Conservation (phyloP, 2,329 filamentous ascomycete species). For the Cordyceps fumosorosea region DNA sequence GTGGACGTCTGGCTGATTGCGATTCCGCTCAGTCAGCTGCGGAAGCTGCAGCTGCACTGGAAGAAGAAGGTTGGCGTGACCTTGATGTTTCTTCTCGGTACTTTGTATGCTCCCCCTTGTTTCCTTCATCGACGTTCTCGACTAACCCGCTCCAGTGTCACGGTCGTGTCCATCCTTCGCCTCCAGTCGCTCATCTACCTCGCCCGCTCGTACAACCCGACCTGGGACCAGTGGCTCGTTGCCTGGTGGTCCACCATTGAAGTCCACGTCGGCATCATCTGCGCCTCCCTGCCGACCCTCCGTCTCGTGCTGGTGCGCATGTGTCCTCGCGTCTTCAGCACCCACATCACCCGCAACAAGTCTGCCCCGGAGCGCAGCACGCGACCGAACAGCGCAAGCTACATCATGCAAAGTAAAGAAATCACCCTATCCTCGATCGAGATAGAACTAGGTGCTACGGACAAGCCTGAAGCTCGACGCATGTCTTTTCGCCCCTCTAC, state of each 20-base stretch:
- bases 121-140: too few species aligned
- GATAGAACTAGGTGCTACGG: neutral
- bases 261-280: slow-evolving; percentile 21
- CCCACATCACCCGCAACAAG: slow-evolving; percentile 6
- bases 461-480: neutral
- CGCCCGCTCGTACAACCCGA: slow-evolving; percentile 20
- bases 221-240: slow-evolving; percentile 19
- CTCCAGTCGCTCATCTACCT: slow-evolving; percentile 19
- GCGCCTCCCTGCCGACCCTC: slow-evolving; percentile 21
- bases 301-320: slow-evolving; percentile 19
- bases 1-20: slow-evolving; percentile 47
- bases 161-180: slow-evolving; percentile 20
- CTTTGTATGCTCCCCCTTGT: slow-evolving; percentile 27
- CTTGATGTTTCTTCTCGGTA: slow-evolving; percentile 45
- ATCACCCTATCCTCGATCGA: neutral
- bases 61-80: slow-evolving; percentile 42
- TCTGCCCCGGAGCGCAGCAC: slow-evolving; percentile 1
- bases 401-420: slow-evolving; percentile 10
- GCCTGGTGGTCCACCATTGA: slow-evolving; percentile 23
- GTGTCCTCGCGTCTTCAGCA: slow-evolving; percentile 11
- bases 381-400: slow-evolving; percentile 2
- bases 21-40: slow-evolving; percentile 42
- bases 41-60: slow-evolving; percentile 35
- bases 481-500: neutral
- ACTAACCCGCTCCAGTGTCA: slow-evolving; percentile 17